Evolutionary conservation across 306 rosid species (phyloP).

Genomic region (Pterocarpus santalinus): DNA sequence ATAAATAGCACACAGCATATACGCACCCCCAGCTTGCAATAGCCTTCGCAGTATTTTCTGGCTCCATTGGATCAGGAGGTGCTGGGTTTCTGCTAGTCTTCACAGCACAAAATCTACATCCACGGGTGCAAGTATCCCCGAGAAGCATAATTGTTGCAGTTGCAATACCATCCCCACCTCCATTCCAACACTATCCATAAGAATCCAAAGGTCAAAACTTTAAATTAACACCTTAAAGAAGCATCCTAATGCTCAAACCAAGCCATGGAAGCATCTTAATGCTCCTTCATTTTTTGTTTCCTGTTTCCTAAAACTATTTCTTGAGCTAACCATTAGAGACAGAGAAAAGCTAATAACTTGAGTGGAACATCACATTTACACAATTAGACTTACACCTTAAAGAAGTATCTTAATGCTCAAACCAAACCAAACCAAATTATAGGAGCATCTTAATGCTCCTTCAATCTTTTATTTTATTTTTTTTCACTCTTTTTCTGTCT

Average conservation of each 20-base stretch:
- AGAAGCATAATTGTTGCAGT: conserved; percentile 98
- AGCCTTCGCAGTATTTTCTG: conserved; percentile 82
- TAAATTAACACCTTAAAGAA: background rate
- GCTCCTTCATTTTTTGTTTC: background rate
- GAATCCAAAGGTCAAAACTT: conserved; percentile 39
- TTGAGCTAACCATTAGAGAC: background rate
- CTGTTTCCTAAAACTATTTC: background rate
- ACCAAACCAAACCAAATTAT: no score
- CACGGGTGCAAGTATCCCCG: conserved; percentile 98
- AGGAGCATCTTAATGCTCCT: no score
- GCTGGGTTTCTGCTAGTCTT: conserved; percentile 94
- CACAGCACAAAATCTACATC: conserved; percentile 96
- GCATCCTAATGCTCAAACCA: conserved; percentile 1
- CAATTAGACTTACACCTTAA: no score
- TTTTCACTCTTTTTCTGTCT: no score
- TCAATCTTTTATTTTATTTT: no score
- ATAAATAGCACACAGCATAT: background rate
- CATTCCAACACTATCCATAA: conserved; percentile 87
- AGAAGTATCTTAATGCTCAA: no score
- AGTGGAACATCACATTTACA: no score
- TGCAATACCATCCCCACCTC: conserved; percentile 92
- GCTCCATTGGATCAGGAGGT: conserved; percentile 96
- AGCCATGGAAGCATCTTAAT: background rate
- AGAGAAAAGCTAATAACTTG: background rate
- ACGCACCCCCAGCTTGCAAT: conserved; percentile 93